Evolutionary conservation across 1,284 basidiomycete genomes (phyloP).

Genomic region (Microbotryomycetes sp.): DNA sequence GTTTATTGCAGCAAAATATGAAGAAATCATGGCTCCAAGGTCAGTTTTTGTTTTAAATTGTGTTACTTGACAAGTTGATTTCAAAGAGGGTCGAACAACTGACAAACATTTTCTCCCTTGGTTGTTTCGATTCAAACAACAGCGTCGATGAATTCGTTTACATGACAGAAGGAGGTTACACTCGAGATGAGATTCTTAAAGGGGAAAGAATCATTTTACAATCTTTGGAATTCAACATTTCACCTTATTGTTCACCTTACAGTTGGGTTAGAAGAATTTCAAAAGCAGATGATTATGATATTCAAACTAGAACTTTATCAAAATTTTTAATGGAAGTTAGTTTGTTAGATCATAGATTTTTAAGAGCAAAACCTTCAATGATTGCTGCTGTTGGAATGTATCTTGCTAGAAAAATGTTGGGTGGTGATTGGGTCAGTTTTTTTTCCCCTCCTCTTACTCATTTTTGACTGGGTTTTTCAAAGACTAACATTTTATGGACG

Average conservation of each 20-base stretch:
- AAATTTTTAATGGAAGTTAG: constrained; percentile 98
- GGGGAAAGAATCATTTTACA: constrained; percentile 93
- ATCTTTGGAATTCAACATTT: constrained; percentile 90
- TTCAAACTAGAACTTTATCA: constrained; percentile 92
- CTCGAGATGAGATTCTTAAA: constrained; percentile 92
- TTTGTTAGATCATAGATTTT: constrained; percentile 84
- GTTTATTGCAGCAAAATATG: constrained; percentile 61
- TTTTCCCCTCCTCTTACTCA: constrained; percentile 51
- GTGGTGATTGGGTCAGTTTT: constrained; percentile 80
- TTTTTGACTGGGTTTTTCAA: constrained; percentile 36
- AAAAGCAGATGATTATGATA: constrained; percentile 98
- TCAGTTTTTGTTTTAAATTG: constrained; percentile 18
- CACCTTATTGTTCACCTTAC: constrained; percentile 97
- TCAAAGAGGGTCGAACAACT: too few species aligned
- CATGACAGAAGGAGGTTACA: constrained; percentile 94
- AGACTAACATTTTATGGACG: too few species aligned
- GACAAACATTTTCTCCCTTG: not conserved
- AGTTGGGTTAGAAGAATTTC: constrained; percentile 98
- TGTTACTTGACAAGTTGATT: too few species aligned
- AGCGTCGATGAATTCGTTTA: constrained; percentile 92
- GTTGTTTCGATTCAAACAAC: too few species aligned
- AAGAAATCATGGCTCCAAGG: constrained; percentile 64
- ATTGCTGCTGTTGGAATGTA: constrained; percentile 99
- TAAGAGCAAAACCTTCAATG: constrained; percentile 87
- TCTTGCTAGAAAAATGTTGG: constrained; percentile 82